phyloP scores from a whole-genome alignment of 306 rosid species.

The Castanea crenata region DNA sequence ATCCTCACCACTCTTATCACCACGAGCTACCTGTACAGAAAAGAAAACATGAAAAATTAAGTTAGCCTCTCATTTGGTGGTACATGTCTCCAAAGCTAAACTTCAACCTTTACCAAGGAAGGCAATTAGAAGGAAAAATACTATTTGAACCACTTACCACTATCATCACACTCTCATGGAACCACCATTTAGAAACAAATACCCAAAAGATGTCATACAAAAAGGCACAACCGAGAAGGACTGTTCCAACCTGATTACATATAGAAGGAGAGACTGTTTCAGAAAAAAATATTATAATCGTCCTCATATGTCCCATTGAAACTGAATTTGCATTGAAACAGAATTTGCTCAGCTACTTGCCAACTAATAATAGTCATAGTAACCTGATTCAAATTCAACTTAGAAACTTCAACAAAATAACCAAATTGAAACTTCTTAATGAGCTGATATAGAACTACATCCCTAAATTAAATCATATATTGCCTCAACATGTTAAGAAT shows the following conservation, averaged over 20 bases:
- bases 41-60: conserved; percentile 6
- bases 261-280: background rate
- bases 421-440: background rate
- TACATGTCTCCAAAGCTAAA: background rate
- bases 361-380: background rate
- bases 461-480: background rate
- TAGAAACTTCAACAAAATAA: background rate
- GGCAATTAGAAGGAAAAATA: background rate
- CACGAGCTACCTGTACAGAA: conserved; percentile 87
- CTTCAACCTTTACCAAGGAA: background rate
- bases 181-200: conserved; percentile 93
- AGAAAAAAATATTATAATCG: conserved; percentile 7
- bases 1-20: conserved; percentile 96
- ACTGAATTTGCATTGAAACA: conserved; percentile 7
- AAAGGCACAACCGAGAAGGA: conserved; percentile 96
- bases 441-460: background rate
- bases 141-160: conserved; percentile 64
- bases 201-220: conserved; percentile 98
- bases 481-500: background rate
- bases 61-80: background rate
- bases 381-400: background rate
- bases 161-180: conserved; percentile 99
- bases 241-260: conserved; percentile 83
- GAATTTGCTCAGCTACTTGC: conserved; percentile 5
- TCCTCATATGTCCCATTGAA: conserved; percentile 1